Evolutionary conservation across 2,329 filamentous ascomycete genomes (phyloP), one percentile per base, ranked within the genome.

Genomic region (Phialemonium atrogriseum): DNA sequence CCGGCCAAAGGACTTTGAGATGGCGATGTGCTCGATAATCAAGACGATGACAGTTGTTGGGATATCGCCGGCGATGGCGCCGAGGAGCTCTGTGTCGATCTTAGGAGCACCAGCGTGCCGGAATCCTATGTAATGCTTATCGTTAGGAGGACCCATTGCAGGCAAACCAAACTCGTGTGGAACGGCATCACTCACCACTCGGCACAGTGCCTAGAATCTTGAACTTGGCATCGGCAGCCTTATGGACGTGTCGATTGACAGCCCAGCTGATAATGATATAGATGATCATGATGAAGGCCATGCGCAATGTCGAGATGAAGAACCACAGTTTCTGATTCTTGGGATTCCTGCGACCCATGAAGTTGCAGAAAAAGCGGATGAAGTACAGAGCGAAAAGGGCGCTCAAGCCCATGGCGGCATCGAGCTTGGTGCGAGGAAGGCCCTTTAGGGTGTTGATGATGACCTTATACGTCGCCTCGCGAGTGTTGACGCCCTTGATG

Each of bases 1-100:
- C 39, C 91, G 76, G n/a, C 91, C 91, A 44, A 98, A 96, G 0
- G 89, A 96, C 58, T 98, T 98, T 18, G 89, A 87, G 41, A 98
- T 96, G 34, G 91, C 87, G 48, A 98, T 94, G 56, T 98, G 91
- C 60, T 98, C 91, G 38, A 96, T 94, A 18, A 98, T 69, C 34
- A 96, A 70, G 8, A 98, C 89, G 42, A 96, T 93, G 32, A 95
- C 79, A 0, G 84, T 80, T 4, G 83, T 84, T 0, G 91, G 91
- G 4, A 96, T 64, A 41, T 95, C 71, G 25, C 67, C 65, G 1
- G 72, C 67, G 49, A 94, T 86, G 1, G 75, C 61, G 1, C 60
- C 64, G 49, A 95, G 73, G 31, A 95, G 72, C 0, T 66, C 55
- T 0, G 53, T 57, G 43, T 84, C 75, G 39, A 96, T 58, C 0